A percentile compares a stretch with the other conserved stretches of the same genome.
phyloP scores from a whole-genome alignment of 768 basidiomycete genomes.

The Russula lepida region DNA sequence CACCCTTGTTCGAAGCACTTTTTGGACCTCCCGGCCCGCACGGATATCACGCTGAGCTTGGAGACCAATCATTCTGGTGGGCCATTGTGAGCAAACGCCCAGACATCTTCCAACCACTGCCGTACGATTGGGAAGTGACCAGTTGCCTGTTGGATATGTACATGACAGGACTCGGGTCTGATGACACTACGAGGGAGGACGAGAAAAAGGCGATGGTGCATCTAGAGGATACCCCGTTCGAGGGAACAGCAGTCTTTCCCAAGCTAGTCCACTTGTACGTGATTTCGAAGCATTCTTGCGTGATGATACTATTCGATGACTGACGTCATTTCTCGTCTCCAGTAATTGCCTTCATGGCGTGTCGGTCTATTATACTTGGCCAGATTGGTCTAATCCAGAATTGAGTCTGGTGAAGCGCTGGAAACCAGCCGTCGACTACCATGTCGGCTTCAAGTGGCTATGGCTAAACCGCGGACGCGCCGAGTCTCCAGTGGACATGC shows the following conservation, averaged over 20 bases:
- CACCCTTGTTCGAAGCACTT: slow-evolving; percentile 36
- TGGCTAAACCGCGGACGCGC: slow-evolving; percentile 34
- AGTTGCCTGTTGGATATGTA: slow-evolving; percentile 43
- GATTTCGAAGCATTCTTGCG: neutral
- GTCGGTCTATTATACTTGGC: slow-evolving; percentile 37
- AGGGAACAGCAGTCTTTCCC: slow-evolving; percentile 36
- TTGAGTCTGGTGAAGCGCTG: slow-evolving; percentile 35
- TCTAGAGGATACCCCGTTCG: slow-evolving; percentile 33
- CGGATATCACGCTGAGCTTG: slow-evolving; percentile 39
- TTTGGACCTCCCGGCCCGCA: slow-evolving; percentile 34
- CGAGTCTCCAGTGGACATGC: slow-evolving; percentile 27
- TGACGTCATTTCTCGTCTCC: slow-evolving; percentile 13
- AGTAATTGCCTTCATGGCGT: slow-evolving; percentile 40
- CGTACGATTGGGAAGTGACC: slow-evolving; percentile 42
- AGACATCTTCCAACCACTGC: slow-evolving; percentile 36
- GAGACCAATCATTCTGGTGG: slow-evolving; percentile 49
- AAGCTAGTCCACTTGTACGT: slow-evolving; percentile 46
- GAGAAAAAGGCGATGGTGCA: slow-evolving; percentile 33
- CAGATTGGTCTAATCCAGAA: slow-evolving; percentile 37
- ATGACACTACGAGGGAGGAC: slow-evolving; percentile 29
- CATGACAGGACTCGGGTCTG: slow-evolving; percentile 36
- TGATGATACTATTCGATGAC: neutral
- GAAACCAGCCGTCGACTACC: slow-evolving; percentile 38
- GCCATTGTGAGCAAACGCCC: slow-evolving; percentile 39
- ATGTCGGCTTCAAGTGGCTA: slow-evolving; percentile 43